Evolutionary conservation across 2,329 filamentous ascomycete genomes (phyloP), one percentile per base, ranked within the genome.

Genomic region (Colletotrichum sp.): DNA sequence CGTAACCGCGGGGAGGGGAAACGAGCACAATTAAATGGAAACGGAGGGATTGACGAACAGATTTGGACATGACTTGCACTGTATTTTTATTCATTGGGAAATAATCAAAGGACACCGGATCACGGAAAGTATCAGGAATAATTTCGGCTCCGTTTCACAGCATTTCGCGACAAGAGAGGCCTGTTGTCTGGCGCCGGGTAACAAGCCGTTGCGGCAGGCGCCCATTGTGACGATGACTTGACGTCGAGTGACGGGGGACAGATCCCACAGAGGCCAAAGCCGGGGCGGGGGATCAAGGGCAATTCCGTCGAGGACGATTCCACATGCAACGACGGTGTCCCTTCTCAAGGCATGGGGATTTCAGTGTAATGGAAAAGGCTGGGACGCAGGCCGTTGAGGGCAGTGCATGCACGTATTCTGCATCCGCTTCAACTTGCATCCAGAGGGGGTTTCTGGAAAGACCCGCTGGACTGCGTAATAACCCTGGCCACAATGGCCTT

Each of bases 81-180:
- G 32, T 75, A 73, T n/a, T 68, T 75, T 73, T 71, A 72, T 19
- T 57, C 63, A 63, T 36, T 12, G 44, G 44, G 44, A 52, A 52
- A 25, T 52, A 52, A 63, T 34, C 61, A 67, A 52, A 39, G 55
- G 25, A 44, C 27, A 25, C 28, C 32, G 28, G 71, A 74, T 69
- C 34, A 55, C 60, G 32, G 71, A 13, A 64, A 48, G 44, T 27
- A 11, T 69, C 36, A 39, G 57, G 64, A 52, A 69, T 74, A 66
- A 75, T 75, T 60, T 67, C 65, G 60, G 65, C 48, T 76, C 59
- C 28, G 60, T 75, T 70, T 70, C 57, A 75, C 73, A 59, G 57
- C 36, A 65, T 73, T 25, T 15, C 64, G 48, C 28, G 30, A 22
- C 71, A 68, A 52, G 55, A 34, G 39, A 25, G 27, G 32, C 52